These are phyloP conservation scores for Chaetomiaceae sp. DNA, from an alignment of 2,329 filamentous ascomycete genomes.

Conservation along the genomic window DNA sequence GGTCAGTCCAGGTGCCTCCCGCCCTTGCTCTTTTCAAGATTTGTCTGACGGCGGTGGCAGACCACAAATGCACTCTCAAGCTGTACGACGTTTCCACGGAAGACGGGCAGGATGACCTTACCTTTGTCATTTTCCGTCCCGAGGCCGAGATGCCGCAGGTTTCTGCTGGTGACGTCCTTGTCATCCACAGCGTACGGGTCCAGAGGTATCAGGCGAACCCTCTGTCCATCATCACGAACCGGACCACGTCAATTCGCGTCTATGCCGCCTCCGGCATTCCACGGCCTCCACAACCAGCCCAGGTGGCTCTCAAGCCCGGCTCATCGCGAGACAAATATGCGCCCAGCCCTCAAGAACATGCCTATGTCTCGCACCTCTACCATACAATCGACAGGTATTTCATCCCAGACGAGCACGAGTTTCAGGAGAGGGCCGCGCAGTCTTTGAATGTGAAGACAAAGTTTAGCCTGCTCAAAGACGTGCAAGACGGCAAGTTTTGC, in stretches of 20 bases:
- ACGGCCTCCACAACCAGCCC: constrained; percentile 33
- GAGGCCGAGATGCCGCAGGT: constrained; percentile 43
- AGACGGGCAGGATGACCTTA: constrained; percentile 34
- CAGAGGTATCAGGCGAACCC: constrained; percentile 32
- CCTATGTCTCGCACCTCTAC: constrained; percentile 45
- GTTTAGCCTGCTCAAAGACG: constrained; percentile 59
- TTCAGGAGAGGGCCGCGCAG: constrained; percentile 32
- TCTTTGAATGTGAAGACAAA: constrained; percentile 48
- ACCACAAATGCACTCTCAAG: constrained; percentile 55
- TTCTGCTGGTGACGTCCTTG: constrained; percentile 55
- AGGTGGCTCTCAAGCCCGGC: constrained; percentile 25
- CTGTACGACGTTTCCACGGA: constrained; percentile 54
- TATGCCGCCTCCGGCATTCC: constrained; percentile 38
- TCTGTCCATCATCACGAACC: constrained; percentile 41
- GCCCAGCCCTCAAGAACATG: constrained; percentile 30
- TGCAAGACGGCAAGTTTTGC: constrained; percentile 50
- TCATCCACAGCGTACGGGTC: constrained; percentile 55
- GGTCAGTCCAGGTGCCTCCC: constrained; percentile 37
- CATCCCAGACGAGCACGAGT: constrained; percentile 40
- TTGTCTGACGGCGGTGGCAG: constrained; percentile 31
- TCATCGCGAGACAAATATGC: constrained; percentile 4
- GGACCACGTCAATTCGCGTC: constrained; percentile 38
- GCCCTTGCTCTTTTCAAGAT: not conserved
- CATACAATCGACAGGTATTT: constrained; percentile 37
- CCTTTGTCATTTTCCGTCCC: constrained; percentile 56